Evolutionary conservation across 1,284 basidiomycete genomes (phyloP).

Genomic region (Trichosporon ovoides): DNA sequence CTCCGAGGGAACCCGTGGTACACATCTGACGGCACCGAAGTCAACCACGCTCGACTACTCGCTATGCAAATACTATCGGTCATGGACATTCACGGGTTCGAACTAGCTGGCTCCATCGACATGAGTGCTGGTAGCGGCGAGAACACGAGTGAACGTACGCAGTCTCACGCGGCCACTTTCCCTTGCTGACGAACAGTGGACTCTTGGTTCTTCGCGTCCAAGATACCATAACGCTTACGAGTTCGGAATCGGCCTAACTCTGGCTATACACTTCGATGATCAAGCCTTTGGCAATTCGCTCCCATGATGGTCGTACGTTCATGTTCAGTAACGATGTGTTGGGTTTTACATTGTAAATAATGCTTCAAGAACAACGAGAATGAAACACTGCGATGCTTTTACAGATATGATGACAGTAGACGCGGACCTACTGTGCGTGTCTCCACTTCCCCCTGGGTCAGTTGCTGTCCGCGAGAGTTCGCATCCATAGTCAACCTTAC

Average conservation of each 20-base stretch:
- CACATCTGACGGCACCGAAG: conserved; percentile 26
- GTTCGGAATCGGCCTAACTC: no score
- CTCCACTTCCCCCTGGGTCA: background rate
- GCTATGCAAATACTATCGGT: conserved; percentile 27
- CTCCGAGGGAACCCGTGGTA: conserved; percentile 38
- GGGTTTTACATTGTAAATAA: background rate
- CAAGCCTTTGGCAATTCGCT: background rate
- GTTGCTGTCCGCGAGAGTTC: conserved; percentile 4
- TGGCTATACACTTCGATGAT: no score
- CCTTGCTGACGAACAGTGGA: conserved; percentile 29
- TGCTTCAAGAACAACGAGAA: background rate
- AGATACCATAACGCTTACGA: no score
- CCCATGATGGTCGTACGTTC: no score
- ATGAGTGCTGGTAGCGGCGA: conserved; percentile 28
- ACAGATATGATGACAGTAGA: background rate
- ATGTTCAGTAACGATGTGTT: no score
- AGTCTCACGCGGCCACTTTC: background rate
- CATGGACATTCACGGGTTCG: conserved; percentile 38
- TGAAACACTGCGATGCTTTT: background rate
- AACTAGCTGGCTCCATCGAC: conserved; percentile 34
- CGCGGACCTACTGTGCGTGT: background rate
- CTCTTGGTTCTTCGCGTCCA: conserved; percentile 42
- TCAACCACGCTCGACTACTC: conserved; percentile 28
- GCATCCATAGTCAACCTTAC: conserved; percentile 6
- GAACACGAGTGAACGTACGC: conserved; percentile 10